Conservation (phyloP, 1,139 yeast species). For the Chernovozyma sophiae-reginae region DNA sequence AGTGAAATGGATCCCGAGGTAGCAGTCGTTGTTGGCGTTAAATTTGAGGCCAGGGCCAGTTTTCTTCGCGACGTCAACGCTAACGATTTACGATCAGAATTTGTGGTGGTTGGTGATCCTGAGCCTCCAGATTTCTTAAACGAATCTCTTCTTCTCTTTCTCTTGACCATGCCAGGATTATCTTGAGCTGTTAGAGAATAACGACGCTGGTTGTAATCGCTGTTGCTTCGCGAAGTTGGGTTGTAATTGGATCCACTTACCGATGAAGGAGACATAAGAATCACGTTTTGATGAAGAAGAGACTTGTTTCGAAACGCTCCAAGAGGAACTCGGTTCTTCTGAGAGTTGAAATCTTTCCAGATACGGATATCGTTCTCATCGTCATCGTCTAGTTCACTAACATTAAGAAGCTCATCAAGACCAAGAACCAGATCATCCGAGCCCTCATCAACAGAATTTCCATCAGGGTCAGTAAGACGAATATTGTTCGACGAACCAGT, state of each 20-base stretch:
- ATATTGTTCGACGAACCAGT: background rate
- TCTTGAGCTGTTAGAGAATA: background rate
- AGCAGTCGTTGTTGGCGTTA: background rate
- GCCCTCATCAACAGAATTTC: background rate
- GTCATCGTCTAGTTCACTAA: constrained; percentile 82
- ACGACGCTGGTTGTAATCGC: constrained; percentile 6
- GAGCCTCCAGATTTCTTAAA: constrained; percentile 21
- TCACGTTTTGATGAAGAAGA: constrained; percentile 21
- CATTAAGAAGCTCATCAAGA: constrained; percentile 79
- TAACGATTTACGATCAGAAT: background rate
- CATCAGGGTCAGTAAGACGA: too few relatives aligned
- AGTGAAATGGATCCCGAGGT: background rate
- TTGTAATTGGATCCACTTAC: background rate
- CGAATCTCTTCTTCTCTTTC: constrained; percentile 10
- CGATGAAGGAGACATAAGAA: constrained; percentile 1
- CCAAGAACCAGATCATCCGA: constrained; percentile 59
- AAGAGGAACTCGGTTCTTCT: constrained; percentile 64
- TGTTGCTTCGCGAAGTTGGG: background rate
- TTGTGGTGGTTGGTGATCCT: constrained; percentile 21
- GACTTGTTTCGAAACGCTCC: constrained; percentile 89
- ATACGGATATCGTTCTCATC: constrained; percentile 52
- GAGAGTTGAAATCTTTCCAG: constrained; percentile 51
- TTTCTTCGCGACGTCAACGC: background rate
- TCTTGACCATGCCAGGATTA: background rate
- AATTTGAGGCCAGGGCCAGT: background rate